Evolutionary conservation across 2,329 filamentous ascomycete genomes (phyloP), one percentile per base, ranked within the genome.

Genomic region (Delphinella strobiligena): DNA sequence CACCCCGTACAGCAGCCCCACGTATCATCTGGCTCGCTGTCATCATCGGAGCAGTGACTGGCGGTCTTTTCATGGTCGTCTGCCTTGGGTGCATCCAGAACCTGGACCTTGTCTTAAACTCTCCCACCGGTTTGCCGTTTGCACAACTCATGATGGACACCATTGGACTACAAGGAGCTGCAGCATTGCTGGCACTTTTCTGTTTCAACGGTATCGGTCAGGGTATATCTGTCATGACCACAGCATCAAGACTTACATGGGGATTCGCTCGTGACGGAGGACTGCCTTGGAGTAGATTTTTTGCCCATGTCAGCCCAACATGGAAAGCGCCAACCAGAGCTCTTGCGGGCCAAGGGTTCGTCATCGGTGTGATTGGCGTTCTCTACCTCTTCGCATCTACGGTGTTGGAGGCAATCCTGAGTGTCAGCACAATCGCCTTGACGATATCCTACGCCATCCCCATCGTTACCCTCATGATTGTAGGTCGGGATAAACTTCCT

Each of bases 61-160:
- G 73, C 0, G 70, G 75, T 33, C 60, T 67, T n/a, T 72, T 76
- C 61, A 49, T 75, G n/a, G 60, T 75, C 11, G 68, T 70, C 1
- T 59, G 73, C 27, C 61, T 72, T 7, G 78, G 75, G 47, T 72
- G 67, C 18, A 58, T 76, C 12, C 63, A 63, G 2, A 62, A 75
- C 40, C 54, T 71, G 9, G 59, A 66, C 9, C 51, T 50, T 0
- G 62, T 68, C 1, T 52, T 72, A 3, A 53, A 54, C 0, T 64
- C 63, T 0, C 60, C 61, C 0, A 72, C 71, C 0, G 65, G 64
- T 1, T 74, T 71, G 35, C 74, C 76, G 0, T 75, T 76, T 45
- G 76, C 80, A 49, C 63, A 74, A 36, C 65, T 77, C 16, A 76
- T 76, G 42, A 62, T 62, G 45, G 63, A 72, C 27, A 66, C 66